Evolutionary conservation across 805 yeast species (phyloP), one percentile per base, ranked within the genome.

Genomic region (Ogataea populi-albae): DNA sequence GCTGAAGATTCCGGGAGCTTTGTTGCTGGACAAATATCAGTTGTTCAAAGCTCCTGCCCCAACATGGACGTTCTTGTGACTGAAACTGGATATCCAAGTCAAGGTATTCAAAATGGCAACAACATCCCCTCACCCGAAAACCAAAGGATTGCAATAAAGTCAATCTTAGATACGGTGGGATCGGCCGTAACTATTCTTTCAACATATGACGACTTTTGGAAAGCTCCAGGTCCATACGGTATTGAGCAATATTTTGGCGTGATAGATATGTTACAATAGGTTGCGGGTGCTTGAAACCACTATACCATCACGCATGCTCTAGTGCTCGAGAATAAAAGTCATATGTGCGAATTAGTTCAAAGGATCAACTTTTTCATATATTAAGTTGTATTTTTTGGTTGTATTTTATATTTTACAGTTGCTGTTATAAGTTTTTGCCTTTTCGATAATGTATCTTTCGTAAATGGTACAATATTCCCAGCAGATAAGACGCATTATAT

Each of bases 211-310:
- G 97, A 89, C 60, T 69, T 63, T 61, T 89, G 97, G 97, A 89
- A 89, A 58, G 52, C 55, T 8, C 88, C 96, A 17, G 96, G 97
- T 40, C 68, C 71, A 3, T 82, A 86, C 58, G 84, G 81, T 44
- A 79, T 89, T 54, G 97, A 89, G 64, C 96, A 86, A 64, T 78
- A 77, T 34, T 89, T 89, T 52, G 97, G 97, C 52, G 66, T 77
- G 45, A 66, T 74, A 38, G 58, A 68, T 25, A 40, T 61, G 17
- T 40, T 59, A 17, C 47, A 45, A 25, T 47, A 32, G n/a, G n/a
- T n/a, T n/a, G n/a, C n/a, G n/a, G n/a, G n/a, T n/a, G n/a, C n/a
- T n/a, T n/a, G n/a, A n/a, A n/a, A n/a, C n/a, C n/a, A n/a, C n/a
- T n/a, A n/a, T n/a, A n/a, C n/a, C n/a, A n/a, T n/a, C n/a, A n/a